These are phyloP conservation scores for Fusarium nematophilum DNA, from an alignment of 2,329 filamentous ascomycete species.

Conservation along the genomic window DNA sequence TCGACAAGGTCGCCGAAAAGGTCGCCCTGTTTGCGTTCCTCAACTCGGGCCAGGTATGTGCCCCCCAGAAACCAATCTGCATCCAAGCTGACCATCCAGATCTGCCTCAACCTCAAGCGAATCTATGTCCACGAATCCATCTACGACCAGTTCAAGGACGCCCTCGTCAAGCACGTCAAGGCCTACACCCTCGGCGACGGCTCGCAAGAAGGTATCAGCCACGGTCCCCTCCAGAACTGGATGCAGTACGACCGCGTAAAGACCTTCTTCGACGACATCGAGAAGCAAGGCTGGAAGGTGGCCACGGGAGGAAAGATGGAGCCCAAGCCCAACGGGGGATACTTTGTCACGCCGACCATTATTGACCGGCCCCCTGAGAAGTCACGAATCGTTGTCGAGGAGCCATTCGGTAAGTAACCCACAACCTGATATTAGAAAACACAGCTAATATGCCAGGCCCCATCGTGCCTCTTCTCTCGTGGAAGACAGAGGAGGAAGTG, in stretches of 20 bases:
- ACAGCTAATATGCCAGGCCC: too few relatives aligned
- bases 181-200: conserved; percentile 61
- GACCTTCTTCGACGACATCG: conserved; percentile 61
- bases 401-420: conserved; percentile 56
- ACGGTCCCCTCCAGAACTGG: conserved; percentile 72
- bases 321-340: conserved; percentile 55
- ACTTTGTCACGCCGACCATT: conserved; percentile 68
- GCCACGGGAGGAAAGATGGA: conserved; percentile 47
- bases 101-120: conserved; percentile 61
- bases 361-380: conserved; percentile 69
- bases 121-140: conserved; percentile 71
- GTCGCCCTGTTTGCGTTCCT: conserved; percentile 63
- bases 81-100: conserved; percentile 5
- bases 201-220: conserved; percentile 45
- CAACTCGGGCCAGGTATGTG: conserved; percentile 60
- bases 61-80: too few relatives aligned
- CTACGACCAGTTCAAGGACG: conserved; percentile 64
- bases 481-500: conserved; percentile 71
- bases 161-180: conserved; percentile 51
- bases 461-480: conserved; percentile 71
- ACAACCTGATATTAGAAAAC: too few relatives aligned
- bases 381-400: conserved; percentile 66
- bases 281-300: conserved; percentile 56
- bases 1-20: conserved; percentile 50
- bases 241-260: conserved; percentile 70